Evolutionary conservation across 1,284 basidiomycete species (phyloP).

Genomic region (Cutaneotrichosporon arboriforme): DNA sequence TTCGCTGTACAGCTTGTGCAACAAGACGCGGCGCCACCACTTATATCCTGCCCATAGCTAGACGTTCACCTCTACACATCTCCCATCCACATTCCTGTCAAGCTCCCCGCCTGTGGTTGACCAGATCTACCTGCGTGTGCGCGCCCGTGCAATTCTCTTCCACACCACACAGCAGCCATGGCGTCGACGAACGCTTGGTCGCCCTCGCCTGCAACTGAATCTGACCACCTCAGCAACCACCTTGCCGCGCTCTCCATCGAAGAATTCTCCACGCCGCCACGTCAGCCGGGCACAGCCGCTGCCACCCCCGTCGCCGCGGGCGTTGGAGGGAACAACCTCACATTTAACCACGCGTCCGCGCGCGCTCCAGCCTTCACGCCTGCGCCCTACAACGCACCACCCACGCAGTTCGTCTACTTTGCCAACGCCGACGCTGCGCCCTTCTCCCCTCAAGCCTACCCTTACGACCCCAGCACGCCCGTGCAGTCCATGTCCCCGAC

Average conservation of each 20-base stretch:
- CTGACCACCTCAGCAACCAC: constrained; percentile 6
- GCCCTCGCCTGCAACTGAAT: neutral
- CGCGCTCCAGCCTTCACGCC: constrained; percentile 9
- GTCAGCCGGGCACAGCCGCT: neutral
- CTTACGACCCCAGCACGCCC: constrained; percentile 9
- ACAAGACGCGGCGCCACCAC: no score
- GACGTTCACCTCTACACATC: no score
- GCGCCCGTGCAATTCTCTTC: no score
- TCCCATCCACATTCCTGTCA: neutral
- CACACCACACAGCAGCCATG: neutral
- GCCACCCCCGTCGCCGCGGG: no score
- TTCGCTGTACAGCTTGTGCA: no score
- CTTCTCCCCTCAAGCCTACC: constrained; percentile 2
- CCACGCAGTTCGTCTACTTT: constrained; percentile 11
- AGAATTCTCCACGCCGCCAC: constrained; percentile 1
- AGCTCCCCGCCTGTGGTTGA: neutral
- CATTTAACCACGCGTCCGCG: constrained; percentile 9
- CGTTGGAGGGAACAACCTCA: neutral
- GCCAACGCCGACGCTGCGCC: constrained; percentile 4
- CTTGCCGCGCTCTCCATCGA: constrained; percentile 6
- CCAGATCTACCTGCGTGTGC: neutral
- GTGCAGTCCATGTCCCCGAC: constrained; percentile 7
- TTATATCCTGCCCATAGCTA: neutral
- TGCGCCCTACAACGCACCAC: constrained; percentile 1
- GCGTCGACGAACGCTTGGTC: constrained; percentile 7